These are phyloP conservation scores for Periconia sp. DNA, from an alignment of 2,329 filamentous ascomycete genomes.

Conservation along the genomic window DNA sequence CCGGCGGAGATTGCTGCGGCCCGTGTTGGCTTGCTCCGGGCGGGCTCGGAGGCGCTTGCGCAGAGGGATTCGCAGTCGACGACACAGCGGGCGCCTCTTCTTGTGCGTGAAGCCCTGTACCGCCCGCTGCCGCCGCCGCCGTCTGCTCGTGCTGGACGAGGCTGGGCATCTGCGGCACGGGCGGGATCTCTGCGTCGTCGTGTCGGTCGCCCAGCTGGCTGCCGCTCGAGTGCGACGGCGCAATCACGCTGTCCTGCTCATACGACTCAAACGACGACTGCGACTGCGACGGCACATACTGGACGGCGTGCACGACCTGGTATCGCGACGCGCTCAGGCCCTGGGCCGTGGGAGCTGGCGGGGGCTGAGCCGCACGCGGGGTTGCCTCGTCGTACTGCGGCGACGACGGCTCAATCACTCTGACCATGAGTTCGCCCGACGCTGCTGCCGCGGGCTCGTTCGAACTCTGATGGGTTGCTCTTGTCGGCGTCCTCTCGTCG, in stretches of 20 bases:
- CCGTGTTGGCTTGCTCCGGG: constrained; percentile 15
- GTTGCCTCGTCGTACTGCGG: background rate
- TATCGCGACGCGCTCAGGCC: constrained; percentile 28
- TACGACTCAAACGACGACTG: constrained; percentile 40
- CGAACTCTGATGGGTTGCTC: constrained; percentile 2
- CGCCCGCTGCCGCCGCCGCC: constrained; percentile 25
- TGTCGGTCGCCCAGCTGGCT: constrained; percentile 30
- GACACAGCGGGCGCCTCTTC: constrained; percentile 18
- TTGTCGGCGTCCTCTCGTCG: constrained; percentile 19
- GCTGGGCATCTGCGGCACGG: constrained; percentile 32
- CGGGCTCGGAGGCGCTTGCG: constrained; percentile 4
- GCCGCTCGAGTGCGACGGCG: constrained; percentile 31
- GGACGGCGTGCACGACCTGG: constrained; percentile 40
- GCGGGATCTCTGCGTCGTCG: constrained; percentile 33
- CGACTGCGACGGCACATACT: constrained; percentile 35
- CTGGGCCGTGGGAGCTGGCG: constrained; percentile 16
- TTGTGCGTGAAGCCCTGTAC: constrained; percentile 14
- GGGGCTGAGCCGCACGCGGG: constrained; percentile 9
- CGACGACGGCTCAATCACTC: background rate
- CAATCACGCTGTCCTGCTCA: constrained; percentile 33
- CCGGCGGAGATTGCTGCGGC: constrained; percentile 18
- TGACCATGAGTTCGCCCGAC: background rate
- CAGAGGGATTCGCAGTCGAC: constrained; percentile 7
- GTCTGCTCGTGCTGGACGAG: constrained; percentile 20
- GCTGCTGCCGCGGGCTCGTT: background rate